These are phyloP conservation scores for Verticillium alfalfae DNA, from an alignment of 2,329 filamentous ascomycete genomes.

Conservation along the genomic window DNA sequence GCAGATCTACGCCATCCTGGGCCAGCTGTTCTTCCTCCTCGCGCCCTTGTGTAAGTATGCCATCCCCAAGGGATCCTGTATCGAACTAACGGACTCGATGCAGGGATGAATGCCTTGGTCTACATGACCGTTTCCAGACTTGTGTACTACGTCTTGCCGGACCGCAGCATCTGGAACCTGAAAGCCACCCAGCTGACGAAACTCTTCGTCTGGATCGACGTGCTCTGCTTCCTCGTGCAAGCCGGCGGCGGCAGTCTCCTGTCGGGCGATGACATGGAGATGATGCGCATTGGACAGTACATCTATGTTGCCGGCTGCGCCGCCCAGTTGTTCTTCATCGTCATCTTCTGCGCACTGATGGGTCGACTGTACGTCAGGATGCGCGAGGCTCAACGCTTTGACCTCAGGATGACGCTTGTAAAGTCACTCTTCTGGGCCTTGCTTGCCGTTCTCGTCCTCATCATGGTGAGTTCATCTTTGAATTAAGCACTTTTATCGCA, in stretches of 20 bases:
- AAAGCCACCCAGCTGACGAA: slow-evolving; percentile 31
- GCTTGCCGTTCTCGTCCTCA: slow-evolving; percentile 24
- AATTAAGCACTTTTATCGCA: no score
- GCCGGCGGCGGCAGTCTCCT: slow-evolving; percentile 30
- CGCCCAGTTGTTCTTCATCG: slow-evolving; percentile 28
- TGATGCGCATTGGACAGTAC: slow-evolving; percentile 29
- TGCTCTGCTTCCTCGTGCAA: slow-evolving; percentile 42
- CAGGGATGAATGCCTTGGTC: slow-evolving; percentile 34
- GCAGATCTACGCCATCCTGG: slow-evolving; percentile 19
- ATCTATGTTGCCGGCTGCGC: slow-evolving; percentile 21
- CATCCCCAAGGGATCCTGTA: neutral
- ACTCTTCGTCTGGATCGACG: slow-evolving; percentile 40
- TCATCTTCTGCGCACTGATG: slow-evolving; percentile 29
- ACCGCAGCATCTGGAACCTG: slow-evolving; percentile 27
- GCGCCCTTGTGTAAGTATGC: slow-evolving; percentile 29
- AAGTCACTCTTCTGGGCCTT: slow-evolving; percentile 25
- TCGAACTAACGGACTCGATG: slow-evolving; percentile 10
- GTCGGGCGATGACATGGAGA: slow-evolving; percentile 16
- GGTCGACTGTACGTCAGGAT: slow-evolving; percentile 25
- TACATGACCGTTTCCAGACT: slow-evolving; percentile 38
- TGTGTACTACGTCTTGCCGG: slow-evolving; percentile 30
- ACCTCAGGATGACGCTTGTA: slow-evolving; percentile 20
- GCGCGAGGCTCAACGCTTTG: slow-evolving; percentile 12
- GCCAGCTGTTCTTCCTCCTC: slow-evolving; percentile 31
- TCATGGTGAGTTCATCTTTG: slow-evolving; percentile 21